phyloP scores from a whole-genome alignment of 306 rosid genomes.

The Malus fusca region DNA sequence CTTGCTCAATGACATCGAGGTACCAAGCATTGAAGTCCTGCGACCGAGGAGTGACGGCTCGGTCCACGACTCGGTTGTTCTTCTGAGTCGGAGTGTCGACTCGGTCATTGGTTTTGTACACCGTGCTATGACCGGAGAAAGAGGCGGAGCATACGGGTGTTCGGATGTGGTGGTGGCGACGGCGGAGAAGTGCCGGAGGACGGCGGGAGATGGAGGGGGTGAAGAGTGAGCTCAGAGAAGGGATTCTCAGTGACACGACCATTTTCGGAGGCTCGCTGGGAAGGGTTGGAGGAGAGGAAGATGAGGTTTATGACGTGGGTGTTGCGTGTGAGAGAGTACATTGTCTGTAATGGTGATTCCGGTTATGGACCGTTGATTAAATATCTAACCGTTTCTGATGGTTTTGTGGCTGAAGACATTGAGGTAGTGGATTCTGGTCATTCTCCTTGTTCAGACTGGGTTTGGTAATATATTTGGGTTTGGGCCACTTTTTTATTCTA shows the following conservation, averaged over 20 bases:
- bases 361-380: no score
- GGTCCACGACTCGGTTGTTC: conserved; percentile 46
- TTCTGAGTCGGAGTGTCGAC: conserved; percentile 41
- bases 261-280: conserved; percentile 19
- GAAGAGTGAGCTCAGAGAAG: conserved; percentile 58
- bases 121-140: conserved; percentile 48
- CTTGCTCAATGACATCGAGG: conserved; percentile 70
- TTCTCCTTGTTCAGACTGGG: no score
- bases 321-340: neutral
- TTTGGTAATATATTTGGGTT: no score
- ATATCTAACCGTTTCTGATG: no score
- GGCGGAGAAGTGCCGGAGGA: conserved; percentile 22
- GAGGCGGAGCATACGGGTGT: conserved; percentile 15
- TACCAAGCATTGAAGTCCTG: conserved; percentile 96
- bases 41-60: conserved; percentile 76
- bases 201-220: conserved; percentile 40
- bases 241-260: conserved; percentile 51
- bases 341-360: no score
- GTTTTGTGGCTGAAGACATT: no score
- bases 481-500: no score
- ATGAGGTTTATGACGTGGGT: neutral
- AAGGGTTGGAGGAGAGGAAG: neutral
- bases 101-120: conserved; percentile 33
- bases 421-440: no score
- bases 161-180: conserved; percentile 21